Base-by-base conservation (phyloP, 179 eudicot genomes). In the Heliamphora pulchella region DNA sequence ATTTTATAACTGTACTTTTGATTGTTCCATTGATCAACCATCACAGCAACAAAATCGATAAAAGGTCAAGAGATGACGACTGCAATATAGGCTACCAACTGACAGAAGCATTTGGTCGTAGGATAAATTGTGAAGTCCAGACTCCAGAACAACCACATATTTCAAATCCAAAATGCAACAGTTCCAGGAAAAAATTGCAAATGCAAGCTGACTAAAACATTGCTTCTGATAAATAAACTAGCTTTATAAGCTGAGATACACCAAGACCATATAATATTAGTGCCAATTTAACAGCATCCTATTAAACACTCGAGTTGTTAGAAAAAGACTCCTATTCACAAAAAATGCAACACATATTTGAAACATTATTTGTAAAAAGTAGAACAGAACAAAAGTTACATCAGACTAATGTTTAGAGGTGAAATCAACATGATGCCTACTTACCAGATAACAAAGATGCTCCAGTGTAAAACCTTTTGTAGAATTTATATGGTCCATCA, bases 401-500 rank as follows among this genome's bases (percentile, higher is more conserved):
- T 64, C 44, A 78, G 46, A 41, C 43, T 51, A 8, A 54, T 41
- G n/a, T 54, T 41, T 41, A 75, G 54, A 41, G 61, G 69, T 58
- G 31, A 73, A 74, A 48, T 3, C 10, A 80, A 75, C 22, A 43
- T 2, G 13, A 66, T 57, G 73, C 78, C 79, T 57, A 80, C 98
- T 80, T 91, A 92, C 99, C 85, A 96, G 96, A 87, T 88, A 96
- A 65, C 80, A 88, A 70, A 96, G 94, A 89, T 96, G 98, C 86
- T 94, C 91, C 31, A 96, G 93, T 13, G 98, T 92, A 81, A 96
- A 96, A 84, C 99, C 98, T 83, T 90, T 91, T 50, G 99, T 96
- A 71, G 83, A 88, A 80, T 88, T 89, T 66, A 94, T 91, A 84
- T 96, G 99, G 79, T 96, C 98, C 96, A 96, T 89, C 80, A 96